phyloP scores from a whole-genome alignment of 2,329 filamentous ascomycete genomes.

The Fusarium staphyleae region DNA sequence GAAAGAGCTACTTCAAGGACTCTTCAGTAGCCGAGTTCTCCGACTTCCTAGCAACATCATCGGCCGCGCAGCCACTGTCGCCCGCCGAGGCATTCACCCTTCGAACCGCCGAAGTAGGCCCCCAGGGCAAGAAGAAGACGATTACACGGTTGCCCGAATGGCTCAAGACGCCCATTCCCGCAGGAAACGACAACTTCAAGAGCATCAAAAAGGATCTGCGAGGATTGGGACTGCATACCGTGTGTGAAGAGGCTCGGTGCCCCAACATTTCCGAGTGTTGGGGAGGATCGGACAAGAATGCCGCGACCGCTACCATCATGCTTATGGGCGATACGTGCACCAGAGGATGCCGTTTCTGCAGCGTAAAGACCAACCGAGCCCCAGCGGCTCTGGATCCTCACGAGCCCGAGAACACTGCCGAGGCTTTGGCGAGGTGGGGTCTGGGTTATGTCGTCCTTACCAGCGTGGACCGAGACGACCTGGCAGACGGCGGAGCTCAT shows the following conservation, averaged over 20 bases:
- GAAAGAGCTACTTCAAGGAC: slow-evolving; percentile 66
- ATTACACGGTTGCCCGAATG: slow-evolving; percentile 84
- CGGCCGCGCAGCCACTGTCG: slow-evolving; percentile 53
- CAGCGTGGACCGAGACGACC: slow-evolving; percentile 90
- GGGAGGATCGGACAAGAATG: slow-evolving; percentile 87
- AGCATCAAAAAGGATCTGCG: slow-evolving; percentile 93
- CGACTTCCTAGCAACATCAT: slow-evolving; percentile 60
- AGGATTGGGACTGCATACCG: slow-evolving; percentile 89
- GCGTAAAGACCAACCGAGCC: slow-evolving; percentile 84
- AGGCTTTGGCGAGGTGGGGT: slow-evolving; percentile 91
- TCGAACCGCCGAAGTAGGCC: slow-evolving; percentile 69
- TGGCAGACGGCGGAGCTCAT: slow-evolving; percentile 83
- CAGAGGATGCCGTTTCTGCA: slow-evolving; percentile 94
- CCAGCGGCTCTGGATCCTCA: slow-evolving; percentile 87
- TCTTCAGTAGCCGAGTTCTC: slow-evolving; percentile 63
- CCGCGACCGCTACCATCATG: slow-evolving; percentile 98
- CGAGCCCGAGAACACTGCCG: slow-evolving; percentile 95
- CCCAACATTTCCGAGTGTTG: slow-evolving; percentile 98
- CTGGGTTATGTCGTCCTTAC: slow-evolving; percentile 96
- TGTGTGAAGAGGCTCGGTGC: slow-evolving; percentile 96
- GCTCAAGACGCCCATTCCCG: slow-evolving; percentile 95
- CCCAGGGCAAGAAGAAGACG: slow-evolving; percentile 66
- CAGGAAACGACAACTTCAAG: slow-evolving; percentile 82
- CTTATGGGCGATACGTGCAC: slow-evolving; percentile 99
- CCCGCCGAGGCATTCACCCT: slow-evolving; percentile 65